phyloP scores from a whole-genome alignment of 108 stramenopile genomes.

The Stephanodiscus minutulus region DNA sequence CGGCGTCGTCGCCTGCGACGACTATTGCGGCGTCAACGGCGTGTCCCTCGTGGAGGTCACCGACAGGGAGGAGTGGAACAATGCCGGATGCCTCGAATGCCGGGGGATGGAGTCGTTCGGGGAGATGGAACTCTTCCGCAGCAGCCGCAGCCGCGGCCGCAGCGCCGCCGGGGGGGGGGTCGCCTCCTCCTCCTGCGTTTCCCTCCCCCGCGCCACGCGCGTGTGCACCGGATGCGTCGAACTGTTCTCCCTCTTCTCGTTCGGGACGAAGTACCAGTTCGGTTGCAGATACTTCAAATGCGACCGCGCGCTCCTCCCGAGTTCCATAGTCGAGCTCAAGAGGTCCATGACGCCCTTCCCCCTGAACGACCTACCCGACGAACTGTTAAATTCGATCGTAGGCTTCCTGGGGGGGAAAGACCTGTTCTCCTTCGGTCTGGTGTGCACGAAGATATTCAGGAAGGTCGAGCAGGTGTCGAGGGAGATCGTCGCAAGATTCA shows the following conservation, averaged over 20 bases:
- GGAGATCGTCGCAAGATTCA: neutral
- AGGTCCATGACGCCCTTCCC: slow-evolving; percentile 14
- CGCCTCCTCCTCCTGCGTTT: too few relatives aligned
- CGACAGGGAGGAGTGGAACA: slow-evolving; percentile 26
- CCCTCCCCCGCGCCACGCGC: slow-evolving; percentile 1
- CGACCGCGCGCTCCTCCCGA: slow-evolving; percentile 4
- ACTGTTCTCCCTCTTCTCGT: neutral
- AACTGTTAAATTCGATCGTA: slow-evolving; percentile 1
- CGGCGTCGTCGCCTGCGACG: slow-evolving; percentile 42
- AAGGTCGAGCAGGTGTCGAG: slow-evolving; percentile 12
- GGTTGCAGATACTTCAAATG: slow-evolving; percentile 9
- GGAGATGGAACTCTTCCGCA: neutral
- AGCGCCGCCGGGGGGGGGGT: too few relatives aligned
- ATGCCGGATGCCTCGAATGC: slow-evolving; percentile 42
- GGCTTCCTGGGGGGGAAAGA: slow-evolving; percentile 13
- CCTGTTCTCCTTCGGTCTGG: slow-evolving; percentile 5
- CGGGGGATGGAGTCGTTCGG: slow-evolving; percentile 23
- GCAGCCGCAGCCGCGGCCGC: too few relatives aligned
- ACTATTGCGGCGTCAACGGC: slow-evolving; percentile 17
- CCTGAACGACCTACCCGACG: slow-evolving; percentile 2
- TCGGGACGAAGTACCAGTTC: slow-evolving; percentile 3
- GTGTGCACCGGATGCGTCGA: slow-evolving; percentile 14
- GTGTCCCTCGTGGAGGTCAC: slow-evolving; percentile 38
- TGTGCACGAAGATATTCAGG: slow-evolving; percentile 10
- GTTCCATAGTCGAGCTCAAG: slow-evolving; percentile 15